Conservation (phyloP, 257 asterid species). For the Penstemon newberryi region DNA sequence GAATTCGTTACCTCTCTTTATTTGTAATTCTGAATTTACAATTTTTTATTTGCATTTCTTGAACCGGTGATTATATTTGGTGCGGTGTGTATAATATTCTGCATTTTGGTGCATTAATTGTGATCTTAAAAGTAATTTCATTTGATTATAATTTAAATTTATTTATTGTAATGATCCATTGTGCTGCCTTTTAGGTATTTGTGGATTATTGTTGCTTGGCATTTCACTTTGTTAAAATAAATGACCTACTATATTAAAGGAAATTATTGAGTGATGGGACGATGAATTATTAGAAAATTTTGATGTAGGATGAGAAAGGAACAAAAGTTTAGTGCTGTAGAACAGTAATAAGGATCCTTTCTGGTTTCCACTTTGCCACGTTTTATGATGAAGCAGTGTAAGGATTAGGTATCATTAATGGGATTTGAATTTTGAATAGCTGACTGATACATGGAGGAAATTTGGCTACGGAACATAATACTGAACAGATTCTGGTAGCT, state of each 20-base stretch:
- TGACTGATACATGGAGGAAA: background rate
- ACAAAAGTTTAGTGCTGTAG: background rate
- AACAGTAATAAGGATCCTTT: background rate
- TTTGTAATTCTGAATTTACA: background rate
- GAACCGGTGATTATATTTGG: constrained; percentile 19
- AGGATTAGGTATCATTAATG: background rate
- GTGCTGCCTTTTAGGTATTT: background rate
- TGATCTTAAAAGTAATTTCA: background rate
- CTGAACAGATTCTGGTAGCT: too few relatives aligned
- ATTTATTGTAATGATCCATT: background rate
- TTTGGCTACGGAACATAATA: too few relatives aligned
- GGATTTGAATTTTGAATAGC: background rate
- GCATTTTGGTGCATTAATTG: too few relatives aligned
- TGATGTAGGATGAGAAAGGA: background rate
- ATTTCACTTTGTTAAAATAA: background rate
- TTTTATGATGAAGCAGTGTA: background rate
- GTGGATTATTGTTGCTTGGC: background rate
- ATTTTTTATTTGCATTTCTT: constrained; percentile 7
- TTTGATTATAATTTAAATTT: too few relatives aligned
- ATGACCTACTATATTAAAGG: background rate
- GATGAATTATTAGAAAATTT: background rate
- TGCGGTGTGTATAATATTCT: background rate
- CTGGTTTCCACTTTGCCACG: background rate
- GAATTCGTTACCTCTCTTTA: background rate
- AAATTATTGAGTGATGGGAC: background rate